These are phyloP conservation scores for Nemania serpens DNA, from an alignment of 2,329 filamentous ascomycete species.

Conservation along the genomic window DNA sequence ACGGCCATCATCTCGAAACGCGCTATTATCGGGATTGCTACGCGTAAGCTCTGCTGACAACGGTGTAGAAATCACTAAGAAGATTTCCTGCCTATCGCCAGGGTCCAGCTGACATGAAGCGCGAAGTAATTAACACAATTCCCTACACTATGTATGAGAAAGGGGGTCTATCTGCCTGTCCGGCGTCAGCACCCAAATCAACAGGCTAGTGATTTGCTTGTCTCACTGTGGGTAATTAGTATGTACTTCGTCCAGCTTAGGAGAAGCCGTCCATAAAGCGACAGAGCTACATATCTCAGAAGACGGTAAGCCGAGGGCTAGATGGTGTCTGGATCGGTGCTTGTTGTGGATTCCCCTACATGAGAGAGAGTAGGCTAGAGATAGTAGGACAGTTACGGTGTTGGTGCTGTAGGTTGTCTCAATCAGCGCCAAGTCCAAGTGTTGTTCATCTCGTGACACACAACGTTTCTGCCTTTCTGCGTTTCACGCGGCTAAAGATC, in stretches of 20 bases:
- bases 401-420: background rate
- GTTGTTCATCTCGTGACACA: background rate
- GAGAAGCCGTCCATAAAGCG: background rate
- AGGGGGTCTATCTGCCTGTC: too few species aligned
- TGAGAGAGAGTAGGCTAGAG: background rate
- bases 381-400: background rate
- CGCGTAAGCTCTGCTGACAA: too few species aligned
- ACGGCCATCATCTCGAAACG: constrained; percentile 6
- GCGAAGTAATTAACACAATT: too few species aligned
- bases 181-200: background rate
- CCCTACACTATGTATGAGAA: too few species aligned
- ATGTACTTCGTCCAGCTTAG: background rate
- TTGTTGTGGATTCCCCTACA: background rate
- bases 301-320: background rate
- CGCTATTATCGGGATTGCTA: background rate
- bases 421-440: too few species aligned
- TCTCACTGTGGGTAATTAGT: background rate
- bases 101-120: too few species aligned
- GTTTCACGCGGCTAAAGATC: too few species aligned
- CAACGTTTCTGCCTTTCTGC: background rate
- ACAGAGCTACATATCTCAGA: background rate
- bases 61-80: too few species aligned
- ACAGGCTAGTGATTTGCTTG: background rate
- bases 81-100: too few species aligned
- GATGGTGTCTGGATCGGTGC: background rate